Percentiles rank a stretch among this genome's conserved stretches.
Conservation (phyloP, 2,329 filamentous ascomycete species). For the Salinomyces thailandicus region DNA sequence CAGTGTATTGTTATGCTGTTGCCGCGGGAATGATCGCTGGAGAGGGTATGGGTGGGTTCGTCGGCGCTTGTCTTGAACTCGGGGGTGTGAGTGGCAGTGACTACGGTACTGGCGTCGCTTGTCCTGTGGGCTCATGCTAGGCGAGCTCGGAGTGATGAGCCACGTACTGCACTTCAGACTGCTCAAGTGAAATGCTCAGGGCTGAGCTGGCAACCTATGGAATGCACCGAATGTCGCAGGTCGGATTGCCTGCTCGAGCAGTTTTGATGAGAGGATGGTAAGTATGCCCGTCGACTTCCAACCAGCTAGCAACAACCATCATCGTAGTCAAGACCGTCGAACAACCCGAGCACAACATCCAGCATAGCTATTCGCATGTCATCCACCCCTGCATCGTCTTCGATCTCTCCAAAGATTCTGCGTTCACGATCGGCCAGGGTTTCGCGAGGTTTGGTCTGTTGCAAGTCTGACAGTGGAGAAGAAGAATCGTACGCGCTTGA, state of each 20-base stretch:
- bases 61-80: slow-evolving; percentile 46
- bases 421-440: background rate
- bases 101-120: slow-evolving; percentile 34
- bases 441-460: background rate
- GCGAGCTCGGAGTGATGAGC: too few species aligned
- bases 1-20: slow-evolving; percentile 48
- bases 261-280: too few species aligned
- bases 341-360: slow-evolving; percentile 2
- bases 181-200: too few species aligned
- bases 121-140: slow-evolving; percentile 29
- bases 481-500: background rate
- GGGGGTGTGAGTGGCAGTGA: slow-evolving; percentile 31
- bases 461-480: background rate
- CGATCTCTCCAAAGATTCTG: slow-evolving; percentile 1
- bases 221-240: too few species aligned
- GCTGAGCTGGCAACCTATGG: too few species aligned
- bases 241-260: too few species aligned
- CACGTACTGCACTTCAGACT: too few species aligned
- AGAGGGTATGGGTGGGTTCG: slow-evolving; percentile 52
- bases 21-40: slow-evolving; percentile 53
- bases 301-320: background rate
- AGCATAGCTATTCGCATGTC: slow-evolving; percentile 1
- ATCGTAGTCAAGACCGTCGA: slow-evolving; percentile 2
- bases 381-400: background rate
- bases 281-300: too few species aligned